A percentile compares a stretch with the other conserved stretches of the same genome.
Conservation (phyloP, 805 yeast species). For the Yarrowia keelungensis region DNA sequence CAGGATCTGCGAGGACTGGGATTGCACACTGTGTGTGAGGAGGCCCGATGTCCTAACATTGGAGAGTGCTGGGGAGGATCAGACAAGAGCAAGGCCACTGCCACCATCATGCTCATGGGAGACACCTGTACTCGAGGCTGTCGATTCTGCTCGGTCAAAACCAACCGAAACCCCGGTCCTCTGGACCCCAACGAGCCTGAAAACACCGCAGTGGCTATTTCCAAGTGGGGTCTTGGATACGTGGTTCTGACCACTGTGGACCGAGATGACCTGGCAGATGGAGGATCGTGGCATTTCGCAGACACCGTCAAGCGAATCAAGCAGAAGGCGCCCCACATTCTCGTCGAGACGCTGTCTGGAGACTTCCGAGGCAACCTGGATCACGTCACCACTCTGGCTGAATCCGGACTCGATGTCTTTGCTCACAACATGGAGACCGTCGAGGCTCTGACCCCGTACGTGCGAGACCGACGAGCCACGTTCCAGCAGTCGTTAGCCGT, state of each 20-base stretch:
- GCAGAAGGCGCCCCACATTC: slow-evolving; percentile 83
- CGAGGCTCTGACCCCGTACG: slow-evolving; percentile 90
- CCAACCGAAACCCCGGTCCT: slow-evolving; percentile 82
- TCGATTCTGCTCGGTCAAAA: slow-evolving; percentile 95
- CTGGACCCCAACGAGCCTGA: slow-evolving; percentile 97
- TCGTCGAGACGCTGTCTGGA: slow-evolving; percentile 93
- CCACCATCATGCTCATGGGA: slow-evolving; percentile 97
- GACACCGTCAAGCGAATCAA: slow-evolving; percentile 87
- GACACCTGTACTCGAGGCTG: slow-evolving; percentile 99
- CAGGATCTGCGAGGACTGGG: slow-evolving; percentile 87
- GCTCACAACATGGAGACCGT: slow-evolving; percentile 98
- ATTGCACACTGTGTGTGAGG: slow-evolving; percentile 96
- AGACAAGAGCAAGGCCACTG: slow-evolving; percentile 87
- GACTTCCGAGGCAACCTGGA: slow-evolving; percentile 92
- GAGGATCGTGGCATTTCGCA: slow-evolving; percentile 90
- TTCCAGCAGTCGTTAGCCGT: slow-evolving; percentile 86
- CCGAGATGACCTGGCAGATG: slow-evolving; percentile 91
- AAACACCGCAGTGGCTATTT: slow-evolving; percentile 95
- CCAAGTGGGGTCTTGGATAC: slow-evolving; percentile 97
- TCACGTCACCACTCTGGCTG: slow-evolving; percentile 80
- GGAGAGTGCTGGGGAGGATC: slow-evolving; percentile 99
- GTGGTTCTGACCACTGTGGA: slow-evolving; percentile 97
- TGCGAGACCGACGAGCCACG: slow-evolving; percentile 96
- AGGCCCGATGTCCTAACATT: slow-evolving; percentile 98
- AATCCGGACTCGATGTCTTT: slow-evolving; percentile 89